phyloP scores from a whole-genome alignment of 805 yeast species.

The Wickerhamiella australiensis region DNA sequence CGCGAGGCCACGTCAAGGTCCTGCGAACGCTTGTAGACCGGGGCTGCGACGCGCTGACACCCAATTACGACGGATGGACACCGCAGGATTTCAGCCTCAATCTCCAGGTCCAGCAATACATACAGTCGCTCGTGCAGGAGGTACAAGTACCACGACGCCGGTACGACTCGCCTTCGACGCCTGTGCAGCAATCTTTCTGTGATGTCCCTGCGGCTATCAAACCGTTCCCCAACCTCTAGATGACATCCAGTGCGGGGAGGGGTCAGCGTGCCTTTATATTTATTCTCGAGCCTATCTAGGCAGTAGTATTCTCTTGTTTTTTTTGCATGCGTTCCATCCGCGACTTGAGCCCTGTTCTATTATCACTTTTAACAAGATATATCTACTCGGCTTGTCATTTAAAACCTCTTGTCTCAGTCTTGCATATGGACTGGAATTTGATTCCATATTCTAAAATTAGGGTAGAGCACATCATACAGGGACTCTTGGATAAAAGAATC shows the following conservation, averaged over 20 bases:
- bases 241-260: too few species aligned
- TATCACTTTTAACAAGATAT: too few species aligned
- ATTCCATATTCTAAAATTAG: too few species aligned
- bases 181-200: neutral
- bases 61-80: constrained; percentile 51
- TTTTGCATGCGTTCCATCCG: too few species aligned
- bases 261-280: neutral
- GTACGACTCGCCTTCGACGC: neutral
- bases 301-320: too few species aligned
- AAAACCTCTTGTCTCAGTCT: neutral
- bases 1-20: constrained; percentile 51
- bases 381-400: too few species aligned
- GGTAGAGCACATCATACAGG: too few species aligned
- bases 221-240: neutral
- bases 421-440: neutral
- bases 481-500: too few species aligned
- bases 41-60: constrained; percentile 37
- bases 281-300: neutral
- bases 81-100: constrained; percentile 51
- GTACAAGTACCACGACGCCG: constrained; percentile 1
- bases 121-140: constrained; percentile 23
- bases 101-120: constrained; percentile 37
- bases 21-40: constrained; percentile 40
- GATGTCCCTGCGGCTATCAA: neutral
- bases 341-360: too few species aligned